Conservation (phyloP, 1,139 yeast genomes). For the Hansenula sp. region DNA sequence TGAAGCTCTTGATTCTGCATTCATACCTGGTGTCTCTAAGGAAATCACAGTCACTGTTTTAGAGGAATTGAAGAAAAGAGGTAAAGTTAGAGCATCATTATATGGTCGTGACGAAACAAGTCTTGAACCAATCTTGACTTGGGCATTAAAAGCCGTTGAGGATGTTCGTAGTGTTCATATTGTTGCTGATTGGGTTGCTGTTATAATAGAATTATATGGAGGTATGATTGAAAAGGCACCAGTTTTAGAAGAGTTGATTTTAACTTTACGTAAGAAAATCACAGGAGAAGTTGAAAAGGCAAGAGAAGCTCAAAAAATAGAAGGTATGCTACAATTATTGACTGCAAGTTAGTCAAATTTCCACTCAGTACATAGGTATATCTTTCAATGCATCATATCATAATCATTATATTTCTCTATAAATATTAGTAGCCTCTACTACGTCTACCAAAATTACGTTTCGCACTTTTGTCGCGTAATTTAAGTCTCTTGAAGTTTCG, state of each 20-base stretch:
- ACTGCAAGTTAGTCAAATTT: constrained; percentile 37
- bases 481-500: constrained; percentile 20
- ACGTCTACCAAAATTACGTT: constrained; percentile 16
- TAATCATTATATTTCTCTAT: background rate
- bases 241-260: constrained; percentile 71
- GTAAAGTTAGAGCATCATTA: constrained; percentile 77
- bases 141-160: constrained; percentile 73
- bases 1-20: constrained; percentile 88
- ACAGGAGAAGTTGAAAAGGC: constrained; percentile 71
- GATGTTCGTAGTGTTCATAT: constrained; percentile 75
- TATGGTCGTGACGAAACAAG: constrained; percentile 82
- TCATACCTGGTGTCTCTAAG: constrained; percentile 69
- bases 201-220: constrained; percentile 77
- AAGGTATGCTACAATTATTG: constrained; percentile 89
- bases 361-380: background rate
- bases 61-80: constrained; percentile 80
- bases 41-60: constrained; percentile 79
- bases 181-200: constrained; percentile 81
- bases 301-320: constrained; percentile 82
- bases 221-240: constrained; percentile 68
- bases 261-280: constrained; percentile 56
- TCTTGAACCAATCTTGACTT: constrained; percentile 77
- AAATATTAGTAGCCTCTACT: constrained; percentile 10
- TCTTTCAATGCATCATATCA: background rate
- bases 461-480: constrained; percentile 6